These are phyloP conservation scores for Globisporangium splendens DNA, from an alignment of 352 stramenopile species.

Conservation along the genomic window DNA sequence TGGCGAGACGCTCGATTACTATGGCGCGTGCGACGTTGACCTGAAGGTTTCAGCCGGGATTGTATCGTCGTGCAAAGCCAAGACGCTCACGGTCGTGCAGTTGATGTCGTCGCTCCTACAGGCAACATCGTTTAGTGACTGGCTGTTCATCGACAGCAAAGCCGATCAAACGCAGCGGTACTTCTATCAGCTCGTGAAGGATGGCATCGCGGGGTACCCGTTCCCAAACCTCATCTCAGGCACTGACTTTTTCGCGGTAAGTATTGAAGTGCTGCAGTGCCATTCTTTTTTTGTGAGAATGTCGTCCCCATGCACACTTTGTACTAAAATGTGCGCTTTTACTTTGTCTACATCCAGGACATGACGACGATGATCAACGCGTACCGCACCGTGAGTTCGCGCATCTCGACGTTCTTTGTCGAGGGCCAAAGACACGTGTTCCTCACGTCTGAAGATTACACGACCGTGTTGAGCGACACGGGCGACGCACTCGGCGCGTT, in stretches of 20 bases:
- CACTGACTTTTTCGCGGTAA: slow-evolving; percentile 31
- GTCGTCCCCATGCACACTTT: slow-evolving; percentile 1
- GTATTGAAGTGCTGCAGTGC: slow-evolving; percentile 10
- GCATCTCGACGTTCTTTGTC: slow-evolving; percentile 46
- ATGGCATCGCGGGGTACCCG: slow-evolving; percentile 50
- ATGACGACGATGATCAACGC: slow-evolving; percentile 30
- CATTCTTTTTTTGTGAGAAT: too few species aligned
- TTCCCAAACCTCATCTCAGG: slow-evolving; percentile 49
- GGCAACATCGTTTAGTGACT: slow-evolving; percentile 30
- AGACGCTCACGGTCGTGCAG: slow-evolving; percentile 26
- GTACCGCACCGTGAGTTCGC: slow-evolving; percentile 33
- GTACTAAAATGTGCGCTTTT: neutral
- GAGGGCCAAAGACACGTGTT: slow-evolving; percentile 49
- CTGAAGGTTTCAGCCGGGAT: slow-evolving; percentile 16
- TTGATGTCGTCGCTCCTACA: slow-evolving; percentile 42
- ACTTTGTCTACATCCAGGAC: slow-evolving; percentile 17
- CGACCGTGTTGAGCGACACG: slow-evolving; percentile 23
- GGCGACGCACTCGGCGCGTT: slow-evolving; percentile 15
- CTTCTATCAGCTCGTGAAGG: slow-evolving; percentile 55
- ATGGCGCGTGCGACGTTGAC: slow-evolving; percentile 26
- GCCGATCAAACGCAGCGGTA: slow-evolving; percentile 50
- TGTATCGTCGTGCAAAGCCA: slow-evolving; percentile 18
- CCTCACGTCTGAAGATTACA: slow-evolving; percentile 25
- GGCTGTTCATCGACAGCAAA: slow-evolving; percentile 65
- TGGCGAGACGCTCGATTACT: slow-evolving; percentile 30